These are phyloP conservation scores for Vaucheria bursata DNA, from an alignment of 352 stramenopile genomes.

Conservation along the genomic window DNA sequence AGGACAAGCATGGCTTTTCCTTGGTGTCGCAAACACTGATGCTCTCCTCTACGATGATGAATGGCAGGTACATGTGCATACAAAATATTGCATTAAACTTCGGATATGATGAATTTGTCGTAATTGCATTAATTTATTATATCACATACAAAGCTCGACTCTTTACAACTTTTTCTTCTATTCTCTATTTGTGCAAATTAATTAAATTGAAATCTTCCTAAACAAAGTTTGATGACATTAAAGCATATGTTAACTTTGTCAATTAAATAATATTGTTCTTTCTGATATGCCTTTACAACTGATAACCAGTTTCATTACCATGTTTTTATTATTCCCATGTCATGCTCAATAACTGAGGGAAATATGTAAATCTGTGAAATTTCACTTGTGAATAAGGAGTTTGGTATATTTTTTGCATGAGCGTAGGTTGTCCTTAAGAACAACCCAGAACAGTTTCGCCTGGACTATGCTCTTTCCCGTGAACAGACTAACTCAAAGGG, in stretches of 20 bases:
- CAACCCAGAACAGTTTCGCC: constrained; percentile 65
- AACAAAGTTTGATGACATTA: no score
- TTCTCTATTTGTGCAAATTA: background rate
- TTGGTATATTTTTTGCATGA: background rate
- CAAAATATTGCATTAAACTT: background rate
- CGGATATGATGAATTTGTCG: background rate
- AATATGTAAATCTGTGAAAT: background rate
- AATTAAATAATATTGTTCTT: no score
- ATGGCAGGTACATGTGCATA: constrained; percentile 27
- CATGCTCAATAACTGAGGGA: background rate
- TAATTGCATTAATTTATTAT: background rate
- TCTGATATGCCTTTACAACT: no score
- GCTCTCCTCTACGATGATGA: constrained; percentile 75
- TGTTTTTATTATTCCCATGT: background rate
- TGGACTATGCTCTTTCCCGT: constrained; percentile 70
- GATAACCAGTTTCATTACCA: no score
- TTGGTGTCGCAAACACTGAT: constrained; percentile 72
- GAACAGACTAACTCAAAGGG: constrained; percentile 70
- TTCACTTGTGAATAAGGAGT: background rate
- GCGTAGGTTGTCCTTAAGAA: constrained; percentile 58
- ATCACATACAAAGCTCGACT: background rate
- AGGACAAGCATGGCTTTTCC: constrained; percentile 72
- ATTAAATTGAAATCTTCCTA: background rate
- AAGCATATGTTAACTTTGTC: no score
- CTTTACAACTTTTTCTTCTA: background rate